Base-by-base conservation (phyloP, 805 yeast species). In the Grigorovia jiainica region DNA sequence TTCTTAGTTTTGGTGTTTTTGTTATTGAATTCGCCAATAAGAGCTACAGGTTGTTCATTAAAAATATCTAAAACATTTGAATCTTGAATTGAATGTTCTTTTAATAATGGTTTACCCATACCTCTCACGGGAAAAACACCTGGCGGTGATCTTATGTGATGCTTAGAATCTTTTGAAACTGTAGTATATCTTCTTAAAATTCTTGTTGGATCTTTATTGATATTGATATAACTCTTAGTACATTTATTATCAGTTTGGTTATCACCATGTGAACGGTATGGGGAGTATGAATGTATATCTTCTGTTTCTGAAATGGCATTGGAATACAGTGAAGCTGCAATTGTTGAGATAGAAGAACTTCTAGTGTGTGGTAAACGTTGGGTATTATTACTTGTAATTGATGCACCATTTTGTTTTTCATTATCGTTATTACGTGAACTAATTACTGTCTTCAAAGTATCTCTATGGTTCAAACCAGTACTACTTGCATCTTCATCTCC, bases 41-140 rank as follows among this genome's bases (percentile, higher is more conserved):
- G 13, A 16, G n/a, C 11, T 10, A 8, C n/a, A 11, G 6, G 7
- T 10, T 27, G 16, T 10, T 8, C 31, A 27, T 27, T 13, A 27
- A 27, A 13, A 2, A 13, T 27, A 6, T 13, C 7, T 11, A 27
- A 13, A 27, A 10, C 11, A 18, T 41, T 45, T 18, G 67, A 49
- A 21, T 66, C 64, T 4, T 86, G 86, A 41, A 82, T 77, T 0
- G 79, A 66, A 36, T 63, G 63, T 50, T 82, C 89, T 41, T 72
- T 64, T 21, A 59, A 61, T 34, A 74, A 57, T 3, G 90, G 82
- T 9, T 66, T 68, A 1, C 85, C 87, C 90, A 83, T 82, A 1
- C 85, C 90, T 50, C 68, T 68, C 2, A 83, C 89, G 0, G 94
- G 92, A 61, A 82, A 83, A 1, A 82, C 87, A 46, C 86, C 86